These are phyloP conservation scores for Penicillium italicum DNA, from an alignment of 2,329 filamentous ascomycete genomes.

Conservation along the genomic window DNA sequence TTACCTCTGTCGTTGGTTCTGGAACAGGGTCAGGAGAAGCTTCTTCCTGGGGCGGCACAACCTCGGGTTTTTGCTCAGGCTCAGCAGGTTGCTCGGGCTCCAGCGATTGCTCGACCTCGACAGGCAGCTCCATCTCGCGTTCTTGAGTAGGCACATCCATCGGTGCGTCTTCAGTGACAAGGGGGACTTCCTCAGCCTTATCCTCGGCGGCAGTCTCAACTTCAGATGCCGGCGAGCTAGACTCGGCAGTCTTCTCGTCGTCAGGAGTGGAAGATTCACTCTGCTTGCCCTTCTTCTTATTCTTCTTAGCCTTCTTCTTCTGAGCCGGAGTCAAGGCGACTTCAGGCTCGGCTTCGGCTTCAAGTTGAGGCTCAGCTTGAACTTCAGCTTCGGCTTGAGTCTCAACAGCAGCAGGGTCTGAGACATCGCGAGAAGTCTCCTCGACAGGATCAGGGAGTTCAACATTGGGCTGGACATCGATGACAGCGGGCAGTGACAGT, in stretches of 20 bases:
- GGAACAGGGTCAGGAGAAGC: neutral
- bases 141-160: neutral
- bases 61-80: neutral
- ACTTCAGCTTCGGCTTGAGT: neutral
- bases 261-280: slow-evolving; percentile 13
- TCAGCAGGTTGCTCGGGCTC: neutral
- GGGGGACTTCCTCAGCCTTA: neutral
- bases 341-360: slow-evolving; percentile 14
- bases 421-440: neutral
- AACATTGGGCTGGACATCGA: neutral
- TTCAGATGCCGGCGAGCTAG: neutral
- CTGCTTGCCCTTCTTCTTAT: slow-evolving; percentile 24
- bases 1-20: neutral
- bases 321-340: slow-evolving; percentile 18
- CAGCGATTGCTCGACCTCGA: slow-evolving; percentile 1
- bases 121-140: neutral
- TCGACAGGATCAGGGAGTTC: neutral
- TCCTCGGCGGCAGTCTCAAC: neutral
- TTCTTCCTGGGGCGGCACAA: slow-evolving; percentile 1
- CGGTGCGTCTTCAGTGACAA: neutral
- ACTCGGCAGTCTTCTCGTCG: slow-evolving; percentile 10
- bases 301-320: slow-evolving; percentile 41
- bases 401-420: neutral
- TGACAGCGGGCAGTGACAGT: neutral
- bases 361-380: neutral